Conservation (phyloP, 2,329 filamentous ascomycete species). For the Colletotrichum neosansevieriae region DNA sequence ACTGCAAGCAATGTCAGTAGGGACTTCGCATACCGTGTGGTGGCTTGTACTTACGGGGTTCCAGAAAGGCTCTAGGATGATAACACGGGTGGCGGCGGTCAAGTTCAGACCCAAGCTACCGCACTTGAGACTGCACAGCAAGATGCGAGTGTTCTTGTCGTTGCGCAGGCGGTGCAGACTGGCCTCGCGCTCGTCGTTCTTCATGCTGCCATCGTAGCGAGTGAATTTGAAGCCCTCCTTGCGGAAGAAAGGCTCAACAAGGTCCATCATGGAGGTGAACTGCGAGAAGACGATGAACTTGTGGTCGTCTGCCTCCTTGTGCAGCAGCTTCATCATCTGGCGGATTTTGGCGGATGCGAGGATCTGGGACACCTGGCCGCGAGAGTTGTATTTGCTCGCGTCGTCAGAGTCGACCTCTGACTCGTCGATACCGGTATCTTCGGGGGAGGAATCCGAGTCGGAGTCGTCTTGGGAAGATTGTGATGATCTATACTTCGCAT, state of each 20-base stretch:
- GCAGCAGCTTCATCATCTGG: conserved; percentile 83
- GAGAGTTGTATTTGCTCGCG: conserved; percentile 47
- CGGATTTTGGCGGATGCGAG: conserved; percentile 91
- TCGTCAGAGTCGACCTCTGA: conserved; percentile 58
- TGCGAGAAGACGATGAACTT: conserved; percentile 99
- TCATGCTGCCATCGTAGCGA: conserved; percentile 95
- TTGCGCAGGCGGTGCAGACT: conserved; percentile 82
- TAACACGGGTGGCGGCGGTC: conserved; percentile 90
- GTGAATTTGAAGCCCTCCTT: conserved; percentile 81
- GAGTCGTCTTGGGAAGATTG: conserved; percentile 23
- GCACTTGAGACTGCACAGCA: conserved; percentile 94
- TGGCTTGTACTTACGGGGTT: conserved; percentile 75
- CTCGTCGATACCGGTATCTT: conserved; percentile 53
- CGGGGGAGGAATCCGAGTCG: conserved; percentile 50
- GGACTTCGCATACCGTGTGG: too few species aligned
- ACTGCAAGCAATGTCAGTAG: conserved; percentile 59
- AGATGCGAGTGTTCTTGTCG: conserved; percentile 79
- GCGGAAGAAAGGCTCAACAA: conserved; percentile 90
- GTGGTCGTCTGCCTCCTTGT: conserved; percentile 81
- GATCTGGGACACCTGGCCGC: conserved; percentile 62
- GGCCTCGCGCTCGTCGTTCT: conserved; percentile 90
- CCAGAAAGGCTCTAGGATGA: conserved; percentile 98
- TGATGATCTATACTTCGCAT: conserved; percentile 42
- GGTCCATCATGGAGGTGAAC: conserved; percentile 97
- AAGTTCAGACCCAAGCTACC: conserved; percentile 93